A percentile compares a stretch with the other conserved stretches of the same genome.
These are phyloP conservation scores for Crepidotus variabilis DNA, from an alignment of 768 basidiomycete genomes.

Conservation along the genomic window DNA sequence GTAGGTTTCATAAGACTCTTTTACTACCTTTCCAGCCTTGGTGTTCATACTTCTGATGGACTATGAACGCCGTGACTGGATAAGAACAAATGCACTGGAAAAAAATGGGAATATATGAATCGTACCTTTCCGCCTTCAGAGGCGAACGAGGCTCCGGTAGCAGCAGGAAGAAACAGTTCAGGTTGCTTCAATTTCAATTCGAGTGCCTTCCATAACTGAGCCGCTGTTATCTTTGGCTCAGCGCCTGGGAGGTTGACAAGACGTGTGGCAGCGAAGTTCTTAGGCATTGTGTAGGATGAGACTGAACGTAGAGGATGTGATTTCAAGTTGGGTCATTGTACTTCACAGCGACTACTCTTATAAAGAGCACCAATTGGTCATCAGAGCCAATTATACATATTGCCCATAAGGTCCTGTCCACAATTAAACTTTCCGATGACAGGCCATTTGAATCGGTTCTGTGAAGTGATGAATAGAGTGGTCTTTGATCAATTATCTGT, in stretches of 20 bases:
- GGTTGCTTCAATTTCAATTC: constrained; percentile 11
- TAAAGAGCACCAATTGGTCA: too few species aligned
- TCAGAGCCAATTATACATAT: too few species aligned
- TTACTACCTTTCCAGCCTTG: constrained; percentile 1
- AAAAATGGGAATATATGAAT: background rate
- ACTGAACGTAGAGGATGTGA: background rate
- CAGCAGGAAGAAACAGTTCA: constrained; percentile 3
- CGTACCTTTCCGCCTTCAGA: constrained; percentile 11
- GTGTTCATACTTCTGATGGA: constrained; percentile 1
- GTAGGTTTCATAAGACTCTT: constrained; percentile 5
- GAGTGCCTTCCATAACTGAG: constrained; percentile 13
- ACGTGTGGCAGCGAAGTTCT: constrained; percentile 10
- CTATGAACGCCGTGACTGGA: constrained; percentile 4
- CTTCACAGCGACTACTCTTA: background rate
- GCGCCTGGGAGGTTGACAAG: constrained; percentile 11
- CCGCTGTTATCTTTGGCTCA: constrained; percentile 3
- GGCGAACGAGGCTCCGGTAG: background rate
- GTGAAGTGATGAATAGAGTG: too few species aligned
- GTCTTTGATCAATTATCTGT: too few species aligned
- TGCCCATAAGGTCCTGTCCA: too few species aligned
- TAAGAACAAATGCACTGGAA: background rate
- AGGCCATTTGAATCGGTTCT: too few species aligned
- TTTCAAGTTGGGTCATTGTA: background rate
- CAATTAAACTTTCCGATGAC: too few species aligned
- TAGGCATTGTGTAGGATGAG: background rate